These are phyloP conservation scores for Paraurostyla sp. DNA, from an alignment of 73 alveolate genomes.

Conservation along the genomic window DNA sequence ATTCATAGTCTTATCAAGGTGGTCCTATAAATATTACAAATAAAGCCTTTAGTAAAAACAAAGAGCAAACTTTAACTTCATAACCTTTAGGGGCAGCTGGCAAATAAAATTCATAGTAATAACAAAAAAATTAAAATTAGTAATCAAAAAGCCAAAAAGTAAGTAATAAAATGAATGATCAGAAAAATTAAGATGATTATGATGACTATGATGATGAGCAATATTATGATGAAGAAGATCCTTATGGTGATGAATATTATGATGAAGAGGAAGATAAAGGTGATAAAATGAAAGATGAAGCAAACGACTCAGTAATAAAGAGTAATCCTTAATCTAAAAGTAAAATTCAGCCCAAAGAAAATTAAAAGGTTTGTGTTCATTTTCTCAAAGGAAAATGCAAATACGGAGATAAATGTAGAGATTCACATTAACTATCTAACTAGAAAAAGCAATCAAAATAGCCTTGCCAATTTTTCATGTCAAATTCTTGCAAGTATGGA, in stretches of 20 bases:
- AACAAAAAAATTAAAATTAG: not conserved
- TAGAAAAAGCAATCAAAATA: not conserved
- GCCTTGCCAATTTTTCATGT: not conserved
- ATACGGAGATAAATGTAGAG: conserved; percentile 21
- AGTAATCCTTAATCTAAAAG: not conserved
- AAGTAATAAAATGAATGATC: not conserved
- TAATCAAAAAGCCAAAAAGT: not conserved
- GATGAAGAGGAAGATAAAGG: not conserved
- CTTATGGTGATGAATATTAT: conserved; percentile 9
- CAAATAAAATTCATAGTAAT: not conserved
- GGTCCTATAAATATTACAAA: too few species aligned
- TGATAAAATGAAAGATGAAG: not conserved
- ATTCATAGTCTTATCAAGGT: too few species aligned
- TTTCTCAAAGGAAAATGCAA: not conserved
- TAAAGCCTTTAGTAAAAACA: too few species aligned
- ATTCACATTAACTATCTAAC: not conserved
- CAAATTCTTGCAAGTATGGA: conserved; percentile 3
- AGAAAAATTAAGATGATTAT: not conserved
- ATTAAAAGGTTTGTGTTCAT: not conserved
- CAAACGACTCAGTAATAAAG: not conserved
- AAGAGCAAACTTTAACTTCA: too few species aligned
- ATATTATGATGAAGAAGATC: not conserved
- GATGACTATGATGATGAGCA: not conserved
- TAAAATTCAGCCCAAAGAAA: not conserved
- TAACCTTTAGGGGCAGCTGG: too few species aligned